Evolutionary conservation across 108 stramenopile genomes (phyloP), one percentile per base, ranked within the genome.

Genomic region (Cyclotella baltica): DNA sequence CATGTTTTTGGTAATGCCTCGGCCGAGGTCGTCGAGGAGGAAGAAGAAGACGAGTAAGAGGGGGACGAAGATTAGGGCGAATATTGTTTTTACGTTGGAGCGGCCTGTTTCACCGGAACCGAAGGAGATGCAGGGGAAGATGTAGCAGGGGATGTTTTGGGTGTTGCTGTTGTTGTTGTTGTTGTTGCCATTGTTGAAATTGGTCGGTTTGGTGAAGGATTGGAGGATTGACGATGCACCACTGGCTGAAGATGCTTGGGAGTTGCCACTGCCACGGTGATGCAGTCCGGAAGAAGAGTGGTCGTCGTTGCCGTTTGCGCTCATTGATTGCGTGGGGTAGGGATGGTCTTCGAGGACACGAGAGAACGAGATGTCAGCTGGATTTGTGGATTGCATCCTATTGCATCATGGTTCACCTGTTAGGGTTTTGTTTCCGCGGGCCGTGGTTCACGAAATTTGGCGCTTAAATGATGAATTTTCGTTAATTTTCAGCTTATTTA

Each of bases 31-130:
- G 43, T 75, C 73, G 30, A 81, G 29, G 25, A 75, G 37, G 62
- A 75, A 81, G 20, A 81, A 62, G 59, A 55, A 43, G 37, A 80
- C 61, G 4, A 80, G 67, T 27, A 73, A 72, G 0, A 73, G 16
- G 8, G 79, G 79, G 66, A 80, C 66, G 18, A 80, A 50, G 48
- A 80, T 31, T 35, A 52, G 25, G 3, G 43, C 63, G 31, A 67
- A 68, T 2, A 68, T 10, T 0, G 52, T 37, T 31, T 74, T 73
- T n/a, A 81, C 69, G 52, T 55, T 81, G 62, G 47, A 51, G 52
- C 52, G 33, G 19, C 72, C 79, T 0, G 18, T 37, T 50, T 73
- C 79, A 11, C 80, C 73, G 15, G 19, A 27, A 0, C 80, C 80
- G 55, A 40, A 75, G 3, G 73, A 40, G 25, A 81, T 9, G 29